Conservation (phyloP, 1,284 basidiomycete genomes). For the Golubevia sp. region DNA sequence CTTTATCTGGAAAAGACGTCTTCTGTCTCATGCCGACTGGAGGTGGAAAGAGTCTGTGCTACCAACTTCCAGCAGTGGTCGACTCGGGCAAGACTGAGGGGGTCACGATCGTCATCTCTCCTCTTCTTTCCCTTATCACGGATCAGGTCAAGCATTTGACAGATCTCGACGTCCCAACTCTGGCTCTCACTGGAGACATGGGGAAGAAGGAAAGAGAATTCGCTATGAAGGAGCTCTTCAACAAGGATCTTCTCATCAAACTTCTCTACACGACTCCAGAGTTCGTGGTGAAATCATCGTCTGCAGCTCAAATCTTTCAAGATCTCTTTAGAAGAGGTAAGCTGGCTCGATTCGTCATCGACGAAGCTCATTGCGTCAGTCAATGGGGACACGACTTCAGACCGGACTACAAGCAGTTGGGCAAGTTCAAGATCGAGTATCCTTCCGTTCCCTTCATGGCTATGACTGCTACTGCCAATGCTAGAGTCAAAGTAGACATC, state of each 20-base stretch:
- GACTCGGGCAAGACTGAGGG: slow-evolving; percentile 73
- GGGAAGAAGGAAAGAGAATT: slow-evolving; percentile 58
- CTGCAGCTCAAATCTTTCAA: slow-evolving; percentile 69
- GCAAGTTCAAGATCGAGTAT: slow-evolving; percentile 73
- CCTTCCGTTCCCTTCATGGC: slow-evolving; percentile 89
- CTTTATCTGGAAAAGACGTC: slow-evolving; percentile 80
- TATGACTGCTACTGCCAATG: slow-evolving; percentile 89
- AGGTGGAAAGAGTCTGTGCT: slow-evolving; percentile 78
- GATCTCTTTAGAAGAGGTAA: slow-evolving; percentile 68
- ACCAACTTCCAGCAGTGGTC: slow-evolving; percentile 84
- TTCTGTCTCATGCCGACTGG: slow-evolving; percentile 97
- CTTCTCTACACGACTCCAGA: slow-evolving; percentile 96
- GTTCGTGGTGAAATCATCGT: slow-evolving; percentile 69
- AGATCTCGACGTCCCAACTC: slow-evolving; percentile 72
- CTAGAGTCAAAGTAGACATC: slow-evolving; percentile 78
- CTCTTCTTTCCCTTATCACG: slow-evolving; percentile 84
- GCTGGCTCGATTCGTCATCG: slow-evolving; percentile 88
- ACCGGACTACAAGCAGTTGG: slow-evolving; percentile 66
- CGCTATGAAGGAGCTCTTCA: slow-evolving; percentile 64
- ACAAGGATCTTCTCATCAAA: slow-evolving; percentile 62
- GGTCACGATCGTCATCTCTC: slow-evolving; percentile 87
- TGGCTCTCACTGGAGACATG: slow-evolving; percentile 74
- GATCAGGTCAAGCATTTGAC: slow-evolving; percentile 83
- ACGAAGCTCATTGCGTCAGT: slow-evolving; percentile 91
- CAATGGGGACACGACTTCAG: slow-evolving; percentile 85